Percentiles rank a stretch among this genome's conserved stretches.
Evolutionary conservation across 192 early-diverging fungal species (phyloP).

Genomic region (Diversispora epigaea): DNA sequence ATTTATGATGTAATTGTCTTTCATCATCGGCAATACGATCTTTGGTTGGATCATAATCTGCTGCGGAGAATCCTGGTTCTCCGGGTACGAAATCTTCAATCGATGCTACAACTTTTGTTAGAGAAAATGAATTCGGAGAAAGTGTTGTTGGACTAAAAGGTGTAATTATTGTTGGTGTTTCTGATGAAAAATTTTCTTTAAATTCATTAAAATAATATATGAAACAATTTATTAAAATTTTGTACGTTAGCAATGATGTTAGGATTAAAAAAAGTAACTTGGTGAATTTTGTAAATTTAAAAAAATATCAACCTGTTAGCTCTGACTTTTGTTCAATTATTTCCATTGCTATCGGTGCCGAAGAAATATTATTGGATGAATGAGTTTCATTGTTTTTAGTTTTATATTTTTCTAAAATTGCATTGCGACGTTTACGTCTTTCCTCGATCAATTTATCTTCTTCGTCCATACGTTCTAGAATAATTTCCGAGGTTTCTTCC

Average conservation of each 20-base stretch:
- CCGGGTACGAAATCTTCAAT: constrained; percentile 35
- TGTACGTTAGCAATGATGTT: no score
- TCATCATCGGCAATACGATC: constrained; percentile 72
- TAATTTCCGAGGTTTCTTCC: constrained; percentile 37
- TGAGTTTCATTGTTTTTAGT: constrained; percentile 41
- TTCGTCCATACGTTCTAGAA: constrained; percentile 63
- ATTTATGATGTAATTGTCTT: constrained; percentile 52
- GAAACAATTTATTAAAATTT: no score
- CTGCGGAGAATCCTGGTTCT: constrained; percentile 51
- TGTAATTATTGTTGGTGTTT: constrained; percentile 27
- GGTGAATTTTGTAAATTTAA: background rate
- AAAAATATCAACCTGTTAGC: background rate
- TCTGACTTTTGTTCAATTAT: constrained; percentile 16
- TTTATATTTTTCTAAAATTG: constrained; percentile 73
- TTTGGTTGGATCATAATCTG: constrained; percentile 79
- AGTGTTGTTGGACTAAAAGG: constrained; percentile 25
- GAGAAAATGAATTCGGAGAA: constrained; percentile 33
- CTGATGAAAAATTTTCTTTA: constrained; percentile 35
- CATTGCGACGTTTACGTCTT: constrained; percentile 72
- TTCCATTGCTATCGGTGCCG: constrained; percentile 33
- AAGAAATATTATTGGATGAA: background rate
- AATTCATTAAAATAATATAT: constrained; percentile 5
- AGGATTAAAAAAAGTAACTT: constrained; percentile 24
- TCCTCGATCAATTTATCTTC: constrained; percentile 83
- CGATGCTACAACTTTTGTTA: constrained; percentile 37